phyloP scores from a whole-genome alignment of 257 asterid species.

The Hygrophila difformis region DNA sequence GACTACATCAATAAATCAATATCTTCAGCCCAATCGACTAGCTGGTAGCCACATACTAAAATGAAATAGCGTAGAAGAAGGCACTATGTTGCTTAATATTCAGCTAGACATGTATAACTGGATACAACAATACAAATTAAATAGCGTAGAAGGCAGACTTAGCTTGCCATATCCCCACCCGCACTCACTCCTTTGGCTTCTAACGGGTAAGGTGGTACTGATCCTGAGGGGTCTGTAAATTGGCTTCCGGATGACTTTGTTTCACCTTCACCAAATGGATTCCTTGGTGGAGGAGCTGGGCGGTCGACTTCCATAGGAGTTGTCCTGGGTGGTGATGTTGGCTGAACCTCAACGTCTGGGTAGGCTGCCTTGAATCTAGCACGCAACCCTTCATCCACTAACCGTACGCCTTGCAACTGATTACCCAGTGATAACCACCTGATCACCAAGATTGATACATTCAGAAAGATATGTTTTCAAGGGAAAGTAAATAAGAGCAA shows the following conservation, averaged over 20 bases:
- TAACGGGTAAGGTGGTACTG: slow-evolving; percentile 18
- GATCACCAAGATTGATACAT: slow-evolving; percentile 17
- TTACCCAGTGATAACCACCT: slow-evolving; percentile 97
- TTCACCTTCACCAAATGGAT: slow-evolving; percentile 31
- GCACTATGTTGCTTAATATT: too few species aligned
- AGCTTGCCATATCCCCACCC: slow-evolving; percentile 35
- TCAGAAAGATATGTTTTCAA: too few species aligned
- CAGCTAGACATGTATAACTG: too few species aligned
- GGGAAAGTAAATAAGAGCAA: too few species aligned
- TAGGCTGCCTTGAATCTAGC: slow-evolving; percentile 98
- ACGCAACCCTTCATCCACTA: slow-evolving; percentile 87
- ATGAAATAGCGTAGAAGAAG: too few species aligned
- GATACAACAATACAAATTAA: too few species aligned
- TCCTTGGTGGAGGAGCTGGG: slow-evolving; percentile 31
- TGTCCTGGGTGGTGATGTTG: slow-evolving; percentile 81
- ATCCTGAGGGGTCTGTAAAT: slow-evolving; percentile 22
- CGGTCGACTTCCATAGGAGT: slow-evolving; percentile 68
- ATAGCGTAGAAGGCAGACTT: slow-evolving; percentile 9
- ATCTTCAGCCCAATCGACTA: too few species aligned
- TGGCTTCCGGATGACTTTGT: slow-evolving; percentile 24
- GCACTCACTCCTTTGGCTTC: slow-evolving; percentile 30
- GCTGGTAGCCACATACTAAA: too few species aligned
- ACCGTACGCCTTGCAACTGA: slow-evolving; percentile 80
- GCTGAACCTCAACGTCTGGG: slow-evolving; percentile 94
- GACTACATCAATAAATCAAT: too few species aligned